Evolutionary conservation across 2,329 filamentous ascomycete genomes (phyloP).

Genomic region (Microsporum audouinii): DNA sequence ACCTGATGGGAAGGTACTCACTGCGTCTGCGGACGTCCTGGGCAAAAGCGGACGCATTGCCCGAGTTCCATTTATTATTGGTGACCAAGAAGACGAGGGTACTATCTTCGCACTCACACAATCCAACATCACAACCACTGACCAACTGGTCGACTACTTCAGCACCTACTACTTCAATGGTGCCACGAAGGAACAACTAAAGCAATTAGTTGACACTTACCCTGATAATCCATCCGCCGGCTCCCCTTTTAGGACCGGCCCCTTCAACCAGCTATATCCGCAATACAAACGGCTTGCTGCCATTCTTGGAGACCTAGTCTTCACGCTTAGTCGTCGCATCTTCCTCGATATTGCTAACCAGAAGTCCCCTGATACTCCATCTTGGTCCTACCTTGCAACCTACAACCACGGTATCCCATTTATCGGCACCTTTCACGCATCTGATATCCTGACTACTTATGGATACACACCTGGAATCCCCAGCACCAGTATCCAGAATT

Average conservation of each 20-base stretch:
- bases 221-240: slow-evolving; percentile 46
- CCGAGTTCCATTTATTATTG: slow-evolving; percentile 3
- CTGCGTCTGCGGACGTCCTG: slow-evolving; percentile 52
- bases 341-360: slow-evolving; percentile 44
- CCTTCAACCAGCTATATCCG: slow-evolving; percentile 61
- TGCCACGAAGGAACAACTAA: slow-evolving; percentile 42
- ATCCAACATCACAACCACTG: slow-evolving; percentile 52
- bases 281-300: slow-evolving; percentile 67
- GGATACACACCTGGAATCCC: slow-evolving; percentile 54
- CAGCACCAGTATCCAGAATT: slow-evolving; percentile 48
- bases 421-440: slow-evolving; percentile 64
- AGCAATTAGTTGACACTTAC: slow-evolving; percentile 52
- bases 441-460: slow-evolving; percentile 56
- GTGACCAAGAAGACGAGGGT: slow-evolving; percentile 29
- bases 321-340: slow-evolving; percentile 58
- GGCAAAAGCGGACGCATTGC: slow-evolving; percentile 17
- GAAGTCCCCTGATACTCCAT: slow-evolving; percentile 47
- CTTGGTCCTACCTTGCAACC: slow-evolving; percentile 64
- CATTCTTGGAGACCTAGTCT: slow-evolving; percentile 62
- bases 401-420: slow-evolving; percentile 62
- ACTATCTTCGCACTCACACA: slow-evolving; percentile 63
- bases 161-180: slow-evolving; percentile 47
- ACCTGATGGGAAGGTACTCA: slow-evolving; percentile 54
- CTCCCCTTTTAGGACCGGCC: slow-evolving; percentile 59
- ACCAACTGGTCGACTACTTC: slow-evolving; percentile 52